Evolutionary conservation across 2,329 filamentous ascomycete genomes (phyloP).

Genomic region (Tolypocladium amazonense): DNA sequence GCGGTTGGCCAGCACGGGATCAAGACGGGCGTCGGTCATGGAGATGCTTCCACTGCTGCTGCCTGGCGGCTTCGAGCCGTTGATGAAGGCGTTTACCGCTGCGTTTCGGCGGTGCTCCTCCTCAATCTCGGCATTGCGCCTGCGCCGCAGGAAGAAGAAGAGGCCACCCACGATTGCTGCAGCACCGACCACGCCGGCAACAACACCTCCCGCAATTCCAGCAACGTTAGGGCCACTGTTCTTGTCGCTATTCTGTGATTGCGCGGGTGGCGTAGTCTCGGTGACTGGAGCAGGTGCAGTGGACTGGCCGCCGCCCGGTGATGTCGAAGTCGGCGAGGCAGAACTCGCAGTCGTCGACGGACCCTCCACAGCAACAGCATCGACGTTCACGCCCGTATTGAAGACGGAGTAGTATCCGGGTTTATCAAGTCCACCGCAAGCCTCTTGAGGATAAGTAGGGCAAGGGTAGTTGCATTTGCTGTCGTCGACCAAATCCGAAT

Average conservation of each 20-base stretch:
- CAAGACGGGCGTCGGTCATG: conserved; percentile 73
- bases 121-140: conserved; percentile 66
- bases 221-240: conserved; percentile 54
- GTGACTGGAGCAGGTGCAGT: conserved; percentile 9
- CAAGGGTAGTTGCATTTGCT: conserved; percentile 55
- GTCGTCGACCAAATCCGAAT: conserved; percentile 41
- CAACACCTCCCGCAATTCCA: conserved; percentile 78
- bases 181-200: conserved; percentile 68
- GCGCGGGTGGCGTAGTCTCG: conserved; percentile 8
- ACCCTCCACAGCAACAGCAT: conserved; percentile 16
- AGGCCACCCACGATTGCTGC: conserved; percentile 55
- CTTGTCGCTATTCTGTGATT: conserved; percentile 10
- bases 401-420: conserved; percentile 30
- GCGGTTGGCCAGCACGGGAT: conserved; percentile 74
- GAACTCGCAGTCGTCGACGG: conserved; percentile 14
- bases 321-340: conserved; percentile 1
- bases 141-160: conserved; percentile 66
- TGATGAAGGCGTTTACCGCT: conserved; percentile 67
- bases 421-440: conserved; percentile 38
- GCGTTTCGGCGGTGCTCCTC: conserved; percentile 77
- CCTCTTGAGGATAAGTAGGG: conserved; percentile 47
- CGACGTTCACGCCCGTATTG: conserved; percentile 37
- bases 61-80: conserved; percentile 49
- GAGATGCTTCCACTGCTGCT: conserved; percentile 57
- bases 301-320: conserved; percentile 1